A percentile compares a stretch with the other conserved stretches of the same genome.
Conservation (phyloP, 257 asterid species). For the Dorcoceras hygrometricum region DNA sequence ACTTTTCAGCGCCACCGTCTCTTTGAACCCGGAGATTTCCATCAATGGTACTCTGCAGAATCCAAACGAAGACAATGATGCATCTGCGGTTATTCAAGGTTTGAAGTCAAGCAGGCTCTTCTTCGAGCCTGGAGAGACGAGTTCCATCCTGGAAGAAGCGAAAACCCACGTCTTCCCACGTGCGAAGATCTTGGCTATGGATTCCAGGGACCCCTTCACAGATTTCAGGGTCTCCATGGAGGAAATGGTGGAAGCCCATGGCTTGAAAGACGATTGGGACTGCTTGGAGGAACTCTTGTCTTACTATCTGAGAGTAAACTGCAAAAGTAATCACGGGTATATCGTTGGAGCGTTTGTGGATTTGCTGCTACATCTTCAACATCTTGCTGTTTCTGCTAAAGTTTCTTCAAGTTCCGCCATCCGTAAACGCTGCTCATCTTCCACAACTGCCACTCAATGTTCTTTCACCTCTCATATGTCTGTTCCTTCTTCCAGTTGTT, state of each 20-base stretch:
- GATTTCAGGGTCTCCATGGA: not conserved
- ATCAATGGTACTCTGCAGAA: not conserved
- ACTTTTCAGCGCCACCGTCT: not conserved
- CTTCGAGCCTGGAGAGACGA: not conserved
- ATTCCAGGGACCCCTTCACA: not conserved
- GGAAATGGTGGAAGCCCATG: not conserved
- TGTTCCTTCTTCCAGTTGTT: conserved; percentile 33
- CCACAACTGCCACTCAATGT: conserved; percentile 20
- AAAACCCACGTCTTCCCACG: not conserved
- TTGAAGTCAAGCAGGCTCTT: not conserved
- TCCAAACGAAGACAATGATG: not conserved
- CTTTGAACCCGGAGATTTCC: not conserved
- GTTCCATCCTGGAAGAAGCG: not conserved
- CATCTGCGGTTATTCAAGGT: not conserved
- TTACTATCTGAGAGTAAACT: conserved; percentile 48
- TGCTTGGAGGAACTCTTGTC: conserved; percentile 42
- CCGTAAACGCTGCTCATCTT: conserved; percentile 28
- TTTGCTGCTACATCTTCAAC: conserved; percentile 30
- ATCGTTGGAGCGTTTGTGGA: conserved; percentile 58
- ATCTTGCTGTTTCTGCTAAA: not conserved
- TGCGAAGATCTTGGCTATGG: not conserved
- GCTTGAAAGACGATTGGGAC: not conserved
- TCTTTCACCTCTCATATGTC: conserved; percentile 52
- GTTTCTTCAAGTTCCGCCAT: conserved; percentile 22
- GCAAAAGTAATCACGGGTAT: conserved; percentile 38